Conservation (phyloP, 2,329 filamentous ascomycete genomes). For the Colletotrichum coccodes region DNA sequence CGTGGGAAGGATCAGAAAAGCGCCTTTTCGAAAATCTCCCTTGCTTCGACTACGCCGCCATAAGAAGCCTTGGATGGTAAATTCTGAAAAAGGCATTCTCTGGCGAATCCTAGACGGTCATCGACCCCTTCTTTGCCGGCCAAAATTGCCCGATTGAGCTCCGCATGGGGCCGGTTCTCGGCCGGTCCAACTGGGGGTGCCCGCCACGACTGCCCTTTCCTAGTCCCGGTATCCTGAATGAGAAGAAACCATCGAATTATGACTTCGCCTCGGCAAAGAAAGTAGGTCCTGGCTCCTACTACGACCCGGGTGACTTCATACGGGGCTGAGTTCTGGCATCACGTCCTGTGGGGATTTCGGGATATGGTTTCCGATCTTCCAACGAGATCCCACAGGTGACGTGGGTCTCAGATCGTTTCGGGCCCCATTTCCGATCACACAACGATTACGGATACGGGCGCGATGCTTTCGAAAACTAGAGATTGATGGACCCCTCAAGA, state of each 20-base stretch:
- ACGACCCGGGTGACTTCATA: background rate
- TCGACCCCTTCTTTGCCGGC: background rate
- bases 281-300: background rate
- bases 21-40: no score
- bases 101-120: background rate
- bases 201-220: background rate
- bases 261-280: background rate
- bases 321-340: background rate
- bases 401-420: background rate
- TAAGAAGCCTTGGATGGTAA: background rate
- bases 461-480: background rate
- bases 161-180: conserved; percentile 16
- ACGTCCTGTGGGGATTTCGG: conserved; percentile 5
- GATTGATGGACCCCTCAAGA: background rate
- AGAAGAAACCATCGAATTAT: background rate
- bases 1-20: no score
- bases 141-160: conserved; percentile 18
- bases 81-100: conserved; percentile 1
- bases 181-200: background rate
- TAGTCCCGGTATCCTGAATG: background rate
- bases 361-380: conserved; percentile 19
- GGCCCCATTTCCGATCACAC: background rate
- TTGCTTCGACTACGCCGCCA: no score
- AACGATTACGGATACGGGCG: background rate
- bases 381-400: background rate